Evolutionary conservation across 805 yeast genomes (phyloP).

Genomic region (Candida ponderosae): DNA sequence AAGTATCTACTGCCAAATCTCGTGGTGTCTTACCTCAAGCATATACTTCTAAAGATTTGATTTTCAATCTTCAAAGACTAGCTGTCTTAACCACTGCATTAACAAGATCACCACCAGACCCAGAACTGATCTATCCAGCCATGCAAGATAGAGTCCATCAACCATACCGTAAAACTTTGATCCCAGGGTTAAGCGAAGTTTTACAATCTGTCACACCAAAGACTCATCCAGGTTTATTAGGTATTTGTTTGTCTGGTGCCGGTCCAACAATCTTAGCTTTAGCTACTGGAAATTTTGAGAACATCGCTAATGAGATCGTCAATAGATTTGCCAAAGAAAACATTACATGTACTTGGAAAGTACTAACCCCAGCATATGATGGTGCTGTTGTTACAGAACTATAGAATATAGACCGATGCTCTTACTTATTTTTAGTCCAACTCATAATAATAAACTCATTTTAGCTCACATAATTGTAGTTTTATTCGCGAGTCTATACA

Average conservation of each 20-base stretch:
- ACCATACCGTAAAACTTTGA: slow-evolving; percentile 87
- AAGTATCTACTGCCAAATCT: slow-evolving; percentile 86
- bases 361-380: slow-evolving; percentile 79
- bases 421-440: no score
- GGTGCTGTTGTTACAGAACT: slow-evolving; percentile 60
- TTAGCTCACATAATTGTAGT: no score
- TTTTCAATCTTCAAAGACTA: slow-evolving; percentile 87
- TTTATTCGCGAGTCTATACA: no score
- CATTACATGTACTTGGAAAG: slow-evolving; percentile 73
- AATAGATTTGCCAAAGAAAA: slow-evolving; percentile 55
- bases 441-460: no score
- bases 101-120: slow-evolving; percentile 75
- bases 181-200: slow-evolving; percentile 86
- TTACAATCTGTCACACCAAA: slow-evolving; percentile 74
- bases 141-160: slow-evolving; percentile 97
- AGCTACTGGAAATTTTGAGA: slow-evolving; percentile 83
- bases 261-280: slow-evolving; percentile 95
- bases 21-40: slow-evolving; percentile 83
- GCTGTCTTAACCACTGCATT: slow-evolving; percentile 91
- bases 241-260: slow-evolving; percentile 94
- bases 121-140: slow-evolving; percentile 80
- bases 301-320: slow-evolving; percentile 71
- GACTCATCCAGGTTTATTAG: slow-evolving; percentile 77
- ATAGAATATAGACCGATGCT: slow-evolving; percentile 3
- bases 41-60: slow-evolving; percentile 73